Evolutionary conservation across 2,329 filamentous ascomycete genomes (phyloP), one percentile per base, ranked within the genome.

Genomic region (Thielaviopsis musarum): DNA sequence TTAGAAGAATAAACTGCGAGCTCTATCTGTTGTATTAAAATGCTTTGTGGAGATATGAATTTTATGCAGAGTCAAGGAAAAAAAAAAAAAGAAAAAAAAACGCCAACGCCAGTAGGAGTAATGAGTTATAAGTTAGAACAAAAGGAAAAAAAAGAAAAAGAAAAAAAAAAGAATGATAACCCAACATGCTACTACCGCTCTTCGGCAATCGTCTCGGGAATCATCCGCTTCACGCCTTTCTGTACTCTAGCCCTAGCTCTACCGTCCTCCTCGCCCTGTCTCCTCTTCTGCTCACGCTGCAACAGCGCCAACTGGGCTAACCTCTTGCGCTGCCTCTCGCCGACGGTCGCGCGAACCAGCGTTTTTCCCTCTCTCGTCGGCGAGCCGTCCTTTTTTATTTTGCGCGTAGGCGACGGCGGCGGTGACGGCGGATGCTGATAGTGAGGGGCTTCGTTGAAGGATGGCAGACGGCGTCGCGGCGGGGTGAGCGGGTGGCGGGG

Each of bases 131-230:
- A 26, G 24, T 26, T 6, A 12, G 10, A 54, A 53, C 26, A 21
- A 34, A 19, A 12, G 54, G 17, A 55, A 26, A 3, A n/a, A 9
- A 26, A 41, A 34, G 24, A 19, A 28, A 24, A 6, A 56, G 22
- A 7, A 52, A 51, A 30, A 49, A 28, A 48, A 28, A 41, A 22
- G 5, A 49, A 28, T n/a, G 1, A 24, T 3, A 5, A 41, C 5
- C 9, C 2, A 26, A 51, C 5, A 52, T 26, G 19, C 17, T 1
- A 10, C n/a, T 52, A 48, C 12, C 38, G 19, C 52, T 56, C 57
- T 19, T 59, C 28, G 22, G 22, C 26, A 19, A 59, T 56, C 5
- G 58, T 56, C 21, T 60, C 38, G 13, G 53, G 48, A 34, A 56
- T 51, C 53, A 45, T 41, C 41, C 19, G 19, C 15, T 34, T 34